Evolutionary conservation across 2,329 filamentous ascomycete genomes (phyloP), one percentile per base, ranked within the genome.

Genomic region (Exophiala aquamarina): DNA sequence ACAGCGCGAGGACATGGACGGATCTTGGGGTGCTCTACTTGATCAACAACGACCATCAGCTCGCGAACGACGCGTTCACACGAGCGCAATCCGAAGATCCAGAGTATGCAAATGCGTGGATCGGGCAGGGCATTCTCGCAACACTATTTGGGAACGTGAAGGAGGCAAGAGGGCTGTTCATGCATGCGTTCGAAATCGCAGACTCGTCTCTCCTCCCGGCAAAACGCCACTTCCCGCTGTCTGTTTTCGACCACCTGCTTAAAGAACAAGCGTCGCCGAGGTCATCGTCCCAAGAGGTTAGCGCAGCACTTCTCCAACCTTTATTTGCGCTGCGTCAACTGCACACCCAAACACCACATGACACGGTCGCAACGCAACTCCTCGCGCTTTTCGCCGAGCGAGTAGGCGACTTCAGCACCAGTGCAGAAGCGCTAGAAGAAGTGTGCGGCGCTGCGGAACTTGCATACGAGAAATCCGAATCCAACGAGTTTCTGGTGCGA

Each of bases 51-150:
- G 93, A 98, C 59, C 68, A 83, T 15, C 79, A 90, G 61, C 76
- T 96, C n/a, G 90, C 93, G 4, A 94, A 95, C 60, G 83, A 91
- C 57, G 85, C 89, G 0, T 97, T 96, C 65, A 90, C 89, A 2
- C 80, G 89, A 53, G 89, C 91, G 3, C 93, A 98, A 66, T 95
- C 91, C 1, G 88, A 87, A 3, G 94, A 98, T 64, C 93, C 94
- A 0, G 92, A 96, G 56, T 95, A 92, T 62, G 84, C 90, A 0
- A 83, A 92, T 61, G 92, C 91, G 13, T 98, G 93, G 94, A 73
- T 97, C 6, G 93, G 93, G 1, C 92, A 97, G 67, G 92, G 89
- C 1, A 77, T 95, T 19, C 78, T 97, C 42, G 90, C 93, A 3
- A 75, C 91, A 13, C 71, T 92, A 20, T 79, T 81, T 40, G 90